Evolutionary conservation across 495 filamentous ascomycete genomes (phyloP).

Genomic region (Penicillium herquei): DNA sequence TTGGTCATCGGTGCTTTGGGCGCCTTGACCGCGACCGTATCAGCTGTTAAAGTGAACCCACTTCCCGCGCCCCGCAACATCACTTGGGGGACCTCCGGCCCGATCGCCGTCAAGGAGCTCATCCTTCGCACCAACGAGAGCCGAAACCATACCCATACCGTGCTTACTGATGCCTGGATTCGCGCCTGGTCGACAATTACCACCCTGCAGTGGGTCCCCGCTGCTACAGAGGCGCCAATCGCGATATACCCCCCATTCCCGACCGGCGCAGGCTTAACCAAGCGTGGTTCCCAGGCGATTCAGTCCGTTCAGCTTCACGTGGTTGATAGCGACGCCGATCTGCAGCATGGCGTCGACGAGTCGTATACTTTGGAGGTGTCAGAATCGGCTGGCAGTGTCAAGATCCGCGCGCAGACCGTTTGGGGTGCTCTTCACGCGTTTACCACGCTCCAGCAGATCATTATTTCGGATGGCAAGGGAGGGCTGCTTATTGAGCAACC

Average conservation of each 20-base stretch:
- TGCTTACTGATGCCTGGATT: slow-evolving; percentile 44
- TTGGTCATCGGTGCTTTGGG: slow-evolving; percentile 24
- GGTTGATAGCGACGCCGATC: slow-evolving; percentile 36
- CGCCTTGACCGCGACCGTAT: slow-evolving; percentile 26
- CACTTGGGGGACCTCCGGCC: slow-evolving; percentile 52
- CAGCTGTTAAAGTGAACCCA: slow-evolving; percentile 52
- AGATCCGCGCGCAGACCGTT: slow-evolving; percentile 47
- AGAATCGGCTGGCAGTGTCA: slow-evolving; percentile 30
- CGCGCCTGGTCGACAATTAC: slow-evolving; percentile 48
- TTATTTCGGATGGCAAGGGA: slow-evolving; percentile 46
- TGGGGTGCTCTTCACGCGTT: slow-evolving; percentile 60
- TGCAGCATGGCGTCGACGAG: slow-evolving; percentile 57
- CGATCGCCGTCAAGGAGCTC: slow-evolving; percentile 36
- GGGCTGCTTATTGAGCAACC: slow-evolving; percentile 50
- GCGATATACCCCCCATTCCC: slow-evolving; percentile 48
- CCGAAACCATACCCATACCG: slow-evolving; percentile 20
- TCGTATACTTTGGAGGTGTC: slow-evolving; percentile 53
- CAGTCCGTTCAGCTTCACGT: slow-evolving; percentile 42
- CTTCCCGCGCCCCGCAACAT: slow-evolving; percentile 54
- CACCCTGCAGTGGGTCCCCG: slow-evolving; percentile 51
- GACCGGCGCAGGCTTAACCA: slow-evolving; percentile 32
- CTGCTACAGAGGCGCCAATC: slow-evolving; percentile 50
- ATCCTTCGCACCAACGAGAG: slow-evolving; percentile 18
- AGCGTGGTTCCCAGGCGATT: slow-evolving; percentile 31
- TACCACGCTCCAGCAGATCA: slow-evolving; percentile 55